Conservation (phyloP, 129 eudicot species). For the Helianthus annuus region DNA sequence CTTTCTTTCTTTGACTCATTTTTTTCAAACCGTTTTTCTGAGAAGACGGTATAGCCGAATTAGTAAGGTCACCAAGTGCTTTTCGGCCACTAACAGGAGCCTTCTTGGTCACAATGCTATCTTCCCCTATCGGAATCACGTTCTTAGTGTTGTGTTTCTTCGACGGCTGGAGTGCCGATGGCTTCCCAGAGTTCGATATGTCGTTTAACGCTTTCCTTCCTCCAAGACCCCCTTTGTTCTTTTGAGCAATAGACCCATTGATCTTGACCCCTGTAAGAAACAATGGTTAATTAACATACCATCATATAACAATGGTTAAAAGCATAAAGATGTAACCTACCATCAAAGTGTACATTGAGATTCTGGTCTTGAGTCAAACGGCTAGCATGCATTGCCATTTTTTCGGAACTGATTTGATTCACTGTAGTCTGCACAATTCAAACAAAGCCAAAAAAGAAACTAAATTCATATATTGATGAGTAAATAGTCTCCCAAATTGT, state of each 20-base stretch:
- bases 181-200: slow-evolving; percentile 66
- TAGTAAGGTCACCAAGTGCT: slow-evolving; percentile 79
- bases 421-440: slow-evolving; percentile 16
- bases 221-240: slow-evolving; percentile 44
- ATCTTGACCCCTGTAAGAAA: slow-evolving; percentile 25
- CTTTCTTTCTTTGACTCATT: slow-evolving; percentile 37
- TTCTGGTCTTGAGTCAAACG: slow-evolving; percentile 62
- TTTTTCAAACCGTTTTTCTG: slow-evolving; percentile 39
- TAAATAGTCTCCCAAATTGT: too few species aligned
- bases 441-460: slow-evolving; percentile 1
- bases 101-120: slow-evolving; percentile 38
- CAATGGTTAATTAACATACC: neutral
- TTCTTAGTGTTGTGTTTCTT: slow-evolving; percentile 45
- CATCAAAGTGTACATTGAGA: slow-evolving; percentile 48
- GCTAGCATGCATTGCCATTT: slow-evolving; percentile 48
- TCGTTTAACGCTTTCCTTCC: slow-evolving; percentile 78
- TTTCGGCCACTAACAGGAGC: slow-evolving; percentile 54
- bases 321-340: slow-evolving; percentile 25
- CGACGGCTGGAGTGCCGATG: slow-evolving; percentile 49
- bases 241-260: slow-evolving; percentile 33
- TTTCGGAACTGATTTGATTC: slow-evolving; percentile 23
- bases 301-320: neutral
- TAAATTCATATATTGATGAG: neutral
- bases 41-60: slow-evolving; percentile 48
- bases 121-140: slow-evolving; percentile 54